These are phyloP conservation scores for Carex pumila DNA, from an alignment of 176 grass and related monocot genomes.

Conservation along the genomic window DNA sequence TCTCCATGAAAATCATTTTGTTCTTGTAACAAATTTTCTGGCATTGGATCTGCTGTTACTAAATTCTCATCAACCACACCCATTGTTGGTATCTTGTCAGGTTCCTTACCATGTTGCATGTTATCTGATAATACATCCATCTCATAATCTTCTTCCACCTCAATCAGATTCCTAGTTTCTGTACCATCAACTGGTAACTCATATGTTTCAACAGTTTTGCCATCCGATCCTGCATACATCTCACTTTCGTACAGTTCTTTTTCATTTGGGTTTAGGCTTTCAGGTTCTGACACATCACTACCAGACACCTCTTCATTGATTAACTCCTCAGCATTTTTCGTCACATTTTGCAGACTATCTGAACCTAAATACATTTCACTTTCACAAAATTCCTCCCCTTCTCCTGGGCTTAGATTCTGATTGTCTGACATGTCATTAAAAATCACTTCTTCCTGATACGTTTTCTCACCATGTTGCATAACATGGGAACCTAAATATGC, in stretches of 20 bases:
- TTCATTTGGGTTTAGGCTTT: conserved; percentile 3
- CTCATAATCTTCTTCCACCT: conserved; percentile 18
- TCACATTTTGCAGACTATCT: neutral
- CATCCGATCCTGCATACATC: neutral
- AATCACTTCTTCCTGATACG: neutral
- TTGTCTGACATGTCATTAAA: neutral
- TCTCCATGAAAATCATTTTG: neutral
- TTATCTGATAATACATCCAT: neutral
- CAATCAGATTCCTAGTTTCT: conserved; percentile 25
- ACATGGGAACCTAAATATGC: conserved; percentile 5
- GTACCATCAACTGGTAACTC: conserved; percentile 25
- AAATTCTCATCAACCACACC: conserved; percentile 1
- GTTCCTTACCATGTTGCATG: conserved; percentile 26
- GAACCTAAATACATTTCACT: neutral
- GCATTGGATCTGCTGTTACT: neutral
- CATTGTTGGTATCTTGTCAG: conserved; percentile 11
- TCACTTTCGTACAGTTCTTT: neutral
- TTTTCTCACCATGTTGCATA: conserved; percentile 15
- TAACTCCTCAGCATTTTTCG: neutral
- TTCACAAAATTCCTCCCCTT: conserved; percentile 5
- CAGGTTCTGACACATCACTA: neutral
- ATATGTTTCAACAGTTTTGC: conserved; percentile 8
- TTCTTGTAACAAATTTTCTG: neutral
- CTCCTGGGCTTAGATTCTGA: neutral
- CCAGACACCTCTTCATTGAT: neutral